Percentiles rank a stretch among this genome's conserved stretches.
Evolutionary conservation across 768 basidiomycete genomes (phyloP).

Genomic region (Suillus subaureus): DNA sequence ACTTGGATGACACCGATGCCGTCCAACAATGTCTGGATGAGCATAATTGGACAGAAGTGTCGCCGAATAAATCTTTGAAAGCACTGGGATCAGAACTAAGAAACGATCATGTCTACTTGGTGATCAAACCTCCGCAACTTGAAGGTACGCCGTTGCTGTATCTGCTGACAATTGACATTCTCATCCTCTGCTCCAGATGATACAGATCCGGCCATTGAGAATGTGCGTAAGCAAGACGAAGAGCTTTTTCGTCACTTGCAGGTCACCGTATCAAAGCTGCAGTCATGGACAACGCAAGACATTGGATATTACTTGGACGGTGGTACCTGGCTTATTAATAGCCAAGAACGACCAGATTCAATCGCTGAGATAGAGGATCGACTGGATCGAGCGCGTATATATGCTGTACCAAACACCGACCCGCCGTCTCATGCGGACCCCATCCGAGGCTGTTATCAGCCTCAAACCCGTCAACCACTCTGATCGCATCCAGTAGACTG

Average conservation of each 20-base stretch:
- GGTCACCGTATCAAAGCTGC: neutral
- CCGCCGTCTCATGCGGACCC: neutral
- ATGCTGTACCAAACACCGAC: neutral
- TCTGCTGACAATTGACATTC: neutral
- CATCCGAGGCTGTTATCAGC: neutral
- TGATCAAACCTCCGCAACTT: neutral
- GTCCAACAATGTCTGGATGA: neutral
- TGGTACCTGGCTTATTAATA: neutral
- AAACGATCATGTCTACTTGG: neutral
- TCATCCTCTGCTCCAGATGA: neutral
- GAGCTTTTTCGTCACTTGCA: constrained; percentile 4
- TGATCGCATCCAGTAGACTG: neutral
- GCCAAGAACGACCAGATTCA: neutral
- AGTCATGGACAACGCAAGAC: neutral
- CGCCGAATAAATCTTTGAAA: neutral
- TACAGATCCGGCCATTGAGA: neutral
- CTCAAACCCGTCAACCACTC: neutral
- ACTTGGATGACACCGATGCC: neutral
- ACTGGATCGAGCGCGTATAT: neutral
- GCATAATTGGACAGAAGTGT: neutral
- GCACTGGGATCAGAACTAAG: neutral
- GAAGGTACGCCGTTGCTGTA: neutral
- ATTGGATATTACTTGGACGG: neutral
- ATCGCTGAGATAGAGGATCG: neutral
- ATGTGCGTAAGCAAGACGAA: neutral